Percentiles rank a stretch among this genome's conserved stretches.
These are phyloP conservation scores for Adiantum capillusveneris DNA, from an alignment of 75 land plant species.

Conservation along the genomic window DNA sequence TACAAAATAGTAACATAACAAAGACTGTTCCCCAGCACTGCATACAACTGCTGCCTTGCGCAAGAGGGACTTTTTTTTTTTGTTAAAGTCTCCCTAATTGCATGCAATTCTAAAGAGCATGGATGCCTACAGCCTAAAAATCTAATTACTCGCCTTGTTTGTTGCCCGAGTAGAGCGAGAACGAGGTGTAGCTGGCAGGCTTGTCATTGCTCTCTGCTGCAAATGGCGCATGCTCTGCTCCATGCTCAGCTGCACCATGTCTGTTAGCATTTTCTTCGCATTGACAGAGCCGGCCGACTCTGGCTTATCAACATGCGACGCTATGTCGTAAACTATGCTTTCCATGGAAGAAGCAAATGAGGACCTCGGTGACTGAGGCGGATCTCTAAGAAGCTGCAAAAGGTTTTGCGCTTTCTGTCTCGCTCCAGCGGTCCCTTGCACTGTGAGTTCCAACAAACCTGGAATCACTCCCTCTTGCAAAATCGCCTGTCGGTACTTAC, in stretches of 20 bases:
- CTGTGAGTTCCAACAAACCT: slow-evolving; percentile 54
- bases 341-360: slow-evolving; percentile 21
- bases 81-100: no score
- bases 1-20: no score
- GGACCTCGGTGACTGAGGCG: slow-evolving; percentile 20
- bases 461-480: slow-evolving; percentile 72
- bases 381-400: slow-evolving; percentile 47
- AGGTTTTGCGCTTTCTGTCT: slow-evolving; percentile 41
- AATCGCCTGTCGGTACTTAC: slow-evolving; percentile 45
- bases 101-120: no score
- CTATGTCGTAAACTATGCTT: slow-evolving; percentile 47
- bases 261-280: slow-evolving; percentile 42
- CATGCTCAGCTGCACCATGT: slow-evolving; percentile 62
- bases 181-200: neutral
- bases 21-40: no score
- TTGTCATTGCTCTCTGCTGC: slow-evolving; percentile 30
- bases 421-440: slow-evolving; percentile 46
- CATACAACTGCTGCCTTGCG: no score
- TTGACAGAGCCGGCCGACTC: slow-evolving; percentile 42
- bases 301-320: slow-evolving; percentile 39
- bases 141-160: no score
- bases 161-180: neutral
- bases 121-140: no score
- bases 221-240: slow-evolving; percentile 42
- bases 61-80: no score